These are phyloP conservation scores for Puccinia polysora DNA, from an alignment of 1,284 basidiomycete genomes.

Conservation along the genomic window DNA sequence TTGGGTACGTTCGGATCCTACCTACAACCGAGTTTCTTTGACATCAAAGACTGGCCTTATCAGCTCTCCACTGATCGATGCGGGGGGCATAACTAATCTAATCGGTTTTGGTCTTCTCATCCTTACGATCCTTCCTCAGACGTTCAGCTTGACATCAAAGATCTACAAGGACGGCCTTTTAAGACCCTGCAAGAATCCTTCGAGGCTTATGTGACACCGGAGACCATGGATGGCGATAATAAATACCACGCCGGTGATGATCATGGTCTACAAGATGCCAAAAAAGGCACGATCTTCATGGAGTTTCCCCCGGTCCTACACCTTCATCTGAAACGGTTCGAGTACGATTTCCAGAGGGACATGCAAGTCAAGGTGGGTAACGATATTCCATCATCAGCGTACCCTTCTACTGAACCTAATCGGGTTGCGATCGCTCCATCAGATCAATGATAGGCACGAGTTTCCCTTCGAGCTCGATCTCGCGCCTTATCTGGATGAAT, in stretches of 20 bases:
- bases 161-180: slow-evolving; percentile 59
- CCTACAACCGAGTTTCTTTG: not conserved
- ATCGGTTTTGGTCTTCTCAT: not conserved
- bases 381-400: not conserved
- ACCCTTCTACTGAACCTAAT: no score
- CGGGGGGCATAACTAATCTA: not conserved
- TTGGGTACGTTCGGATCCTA: slow-evolving; percentile 63
- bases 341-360: slow-evolving; percentile 98
- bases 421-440: not conserved
- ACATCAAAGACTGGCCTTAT: no score
- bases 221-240: slow-evolving; percentile 98
- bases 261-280: slow-evolving; percentile 91
- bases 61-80: not conserved
- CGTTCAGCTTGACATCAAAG: slow-evolving; percentile 98
- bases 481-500: slow-evolving; percentile 78
- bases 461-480: slow-evolving; percentile 98
- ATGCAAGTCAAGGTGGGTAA: slow-evolving; percentile 86
- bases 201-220: slow-evolving; percentile 94
- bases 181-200: slow-evolving; percentile 94
- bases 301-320: slow-evolving; percentile 99
- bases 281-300: slow-evolving; percentile 98
- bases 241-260: slow-evolving; percentile 95
- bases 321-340: slow-evolving; percentile 95
- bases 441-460: slow-evolving; percentile 99
- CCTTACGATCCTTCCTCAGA: slow-evolving; percentile 60